Percentiles rank a stretch among this genome's conserved stretches.
Evolutionary conservation across 495 filamentous ascomycete genomes (phyloP).

Genomic region (Penicillium paradoxum): DNA sequence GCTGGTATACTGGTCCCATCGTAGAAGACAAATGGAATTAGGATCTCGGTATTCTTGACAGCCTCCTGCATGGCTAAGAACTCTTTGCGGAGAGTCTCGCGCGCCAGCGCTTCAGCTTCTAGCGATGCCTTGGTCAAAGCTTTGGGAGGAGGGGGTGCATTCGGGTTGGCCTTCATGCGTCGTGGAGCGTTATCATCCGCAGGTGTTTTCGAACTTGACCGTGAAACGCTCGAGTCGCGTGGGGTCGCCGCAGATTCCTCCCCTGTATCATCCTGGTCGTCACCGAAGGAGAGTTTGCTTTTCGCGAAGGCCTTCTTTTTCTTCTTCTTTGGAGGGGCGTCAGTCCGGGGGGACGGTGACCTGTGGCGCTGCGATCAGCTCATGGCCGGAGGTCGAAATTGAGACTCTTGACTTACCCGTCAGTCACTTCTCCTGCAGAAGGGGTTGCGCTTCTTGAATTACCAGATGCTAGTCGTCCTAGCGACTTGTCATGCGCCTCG

Average conservation of each 20-base stretch:
- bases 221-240: conserved; percentile 32
- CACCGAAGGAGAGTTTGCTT: conserved; percentile 65
- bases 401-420: conserved; percentile 42
- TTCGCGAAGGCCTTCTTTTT: conserved; percentile 60
- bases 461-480: conserved; percentile 45
- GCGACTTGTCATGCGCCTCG: conserved; percentile 63
- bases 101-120: conserved; percentile 71
- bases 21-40: conserved; percentile 95
- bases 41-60: conserved; percentile 83
- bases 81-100: conserved; percentile 78
- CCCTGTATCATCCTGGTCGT: conserved; percentile 49
- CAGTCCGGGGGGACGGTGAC: conserved; percentile 35
- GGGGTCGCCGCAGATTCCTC: conserved; percentile 32
- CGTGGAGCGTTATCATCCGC: conserved; percentile 35
- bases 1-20: conserved; percentile 95
- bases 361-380: conserved; percentile 41
- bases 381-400: conserved; percentile 1
- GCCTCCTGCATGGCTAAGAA: conserved; percentile 79
- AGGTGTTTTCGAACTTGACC: conserved; percentile 36
- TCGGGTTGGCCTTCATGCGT: conserved; percentile 64
- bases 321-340: conserved; percentile 56
- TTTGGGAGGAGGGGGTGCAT: conserved; percentile 65
- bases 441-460: conserved; percentile 51
- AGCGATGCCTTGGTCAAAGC: conserved; percentile 81
- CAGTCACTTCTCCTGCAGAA: conserved; percentile 46